phyloP scores from a whole-genome alignment of 2,329 filamentous ascomycete genomes.

The Cercospora beticola region DNA sequence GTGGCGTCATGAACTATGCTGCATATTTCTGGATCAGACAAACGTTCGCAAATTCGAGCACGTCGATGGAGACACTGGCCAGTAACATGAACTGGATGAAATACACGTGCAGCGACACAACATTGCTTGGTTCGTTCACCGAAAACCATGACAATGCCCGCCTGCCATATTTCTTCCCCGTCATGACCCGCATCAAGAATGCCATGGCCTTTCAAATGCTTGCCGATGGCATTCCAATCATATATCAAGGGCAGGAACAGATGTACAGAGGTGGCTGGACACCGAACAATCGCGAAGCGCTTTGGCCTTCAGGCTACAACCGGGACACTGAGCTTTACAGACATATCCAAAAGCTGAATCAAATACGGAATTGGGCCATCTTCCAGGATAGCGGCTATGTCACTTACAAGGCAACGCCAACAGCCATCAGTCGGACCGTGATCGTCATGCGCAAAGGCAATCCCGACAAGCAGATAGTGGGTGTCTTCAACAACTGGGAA shows the following conservation, averaged over 20 bases:
- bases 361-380: slow-evolving; percentile 49
- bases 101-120: slow-evolving; percentile 38
- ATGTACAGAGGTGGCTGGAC: slow-evolving; percentile 44
- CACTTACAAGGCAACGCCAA: slow-evolving; percentile 40
- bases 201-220: slow-evolving; percentile 60
- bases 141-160: slow-evolving; percentile 42
- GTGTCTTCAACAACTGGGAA: slow-evolving; percentile 34
- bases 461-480: slow-evolving; percentile 39
- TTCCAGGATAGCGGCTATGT: slow-evolving; percentile 40
- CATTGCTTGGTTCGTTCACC: slow-evolving; percentile 40
- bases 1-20: slow-evolving; percentile 49
- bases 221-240: slow-evolving; percentile 59
- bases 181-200: slow-evolving; percentile 59
- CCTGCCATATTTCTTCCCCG: slow-evolving; percentile 48
- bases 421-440: slow-evolving; percentile 41
- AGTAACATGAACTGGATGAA: slow-evolving; percentile 32
- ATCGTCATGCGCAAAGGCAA: slow-evolving; percentile 49
- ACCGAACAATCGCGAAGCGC: slow-evolving; percentile 41
- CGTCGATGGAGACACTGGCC: slow-evolving; percentile 41
- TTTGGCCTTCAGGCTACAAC: slow-evolving; percentile 42
- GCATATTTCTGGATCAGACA: slow-evolving; percentile 39
- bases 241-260: slow-evolving; percentile 66
- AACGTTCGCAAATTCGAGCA: slow-evolving; percentile 38
- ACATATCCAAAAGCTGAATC: slow-evolving; percentile 49
- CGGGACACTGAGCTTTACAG: slow-evolving; percentile 41